Conservation (phyloP, 2,329 filamentous ascomycete genomes). For the Neonectria neomacrospora region DNA sequence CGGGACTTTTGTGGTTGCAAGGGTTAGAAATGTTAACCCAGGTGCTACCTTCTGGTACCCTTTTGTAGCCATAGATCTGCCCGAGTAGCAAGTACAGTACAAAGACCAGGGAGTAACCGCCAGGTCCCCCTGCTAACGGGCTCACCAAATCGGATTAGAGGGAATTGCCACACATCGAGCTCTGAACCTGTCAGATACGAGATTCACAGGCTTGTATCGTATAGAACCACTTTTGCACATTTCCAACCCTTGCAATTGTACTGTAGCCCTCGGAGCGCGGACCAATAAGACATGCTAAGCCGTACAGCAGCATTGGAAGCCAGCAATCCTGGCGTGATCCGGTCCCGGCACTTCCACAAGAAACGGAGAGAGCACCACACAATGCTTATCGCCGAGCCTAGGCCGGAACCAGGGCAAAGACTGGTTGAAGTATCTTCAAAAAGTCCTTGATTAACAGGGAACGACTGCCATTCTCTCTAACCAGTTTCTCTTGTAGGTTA, state of each 20-base stretch:
- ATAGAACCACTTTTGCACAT: too few species aligned
- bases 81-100: too few species aligned
- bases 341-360: background rate
- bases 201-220: too few species aligned
- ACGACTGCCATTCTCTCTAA: background rate
- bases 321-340: background rate
- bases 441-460: background rate
- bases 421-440: background rate
- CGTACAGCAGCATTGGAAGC: background rate
- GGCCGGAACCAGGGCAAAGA: background rate
- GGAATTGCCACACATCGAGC: too few species aligned
- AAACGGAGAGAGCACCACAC: background rate
- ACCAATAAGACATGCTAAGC: background rate
- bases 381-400: background rate
- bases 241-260: too few species aligned
- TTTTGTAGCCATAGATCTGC: too few species aligned
- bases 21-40: too few species aligned
- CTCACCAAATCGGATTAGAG: too few species aligned
- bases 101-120: too few species aligned
- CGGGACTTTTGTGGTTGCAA: conserved; percentile 1
- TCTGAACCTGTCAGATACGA: too few species aligned
- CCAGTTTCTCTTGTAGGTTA: background rate
- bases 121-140: too few species aligned
- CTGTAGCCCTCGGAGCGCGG: background rate
- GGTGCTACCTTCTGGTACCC: too few species aligned